These are phyloP conservation scores for Rossbeevera mucosa DNA, from an alignment of 768 basidiomycete genomes.

Conservation along the genomic window DNA sequence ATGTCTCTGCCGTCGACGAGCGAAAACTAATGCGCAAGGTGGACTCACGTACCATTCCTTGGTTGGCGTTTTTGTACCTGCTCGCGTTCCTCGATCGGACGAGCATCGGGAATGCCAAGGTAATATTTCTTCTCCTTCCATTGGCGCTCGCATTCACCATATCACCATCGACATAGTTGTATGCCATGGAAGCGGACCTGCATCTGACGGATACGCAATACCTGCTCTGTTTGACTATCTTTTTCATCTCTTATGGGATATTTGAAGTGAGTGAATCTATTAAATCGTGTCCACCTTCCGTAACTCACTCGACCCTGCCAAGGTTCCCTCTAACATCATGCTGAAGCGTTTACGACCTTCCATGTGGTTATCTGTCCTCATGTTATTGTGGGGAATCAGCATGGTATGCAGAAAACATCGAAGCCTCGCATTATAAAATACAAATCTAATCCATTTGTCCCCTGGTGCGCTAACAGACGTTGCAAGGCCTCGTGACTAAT, in stretches of 20 bases:
- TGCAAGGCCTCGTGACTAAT: conserved; percentile 67
- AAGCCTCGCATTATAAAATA: not conserved
- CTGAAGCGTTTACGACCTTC: conserved; percentile 72
- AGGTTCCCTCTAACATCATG: conserved; percentile 70
- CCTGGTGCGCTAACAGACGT: conserved; percentile 41
- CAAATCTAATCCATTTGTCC: not conserved
- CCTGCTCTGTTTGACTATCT: conserved; percentile 55
- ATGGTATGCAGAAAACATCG: conserved; percentile 44
- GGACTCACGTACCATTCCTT: conserved; percentile 60
- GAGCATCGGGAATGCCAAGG: conserved; percentile 44
- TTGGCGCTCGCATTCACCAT: not conserved
- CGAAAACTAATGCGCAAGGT: conserved; percentile 66
- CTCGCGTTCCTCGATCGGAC: conserved; percentile 65
- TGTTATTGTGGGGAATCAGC: conserved; percentile 71
- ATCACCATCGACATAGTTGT: conserved; percentile 42
- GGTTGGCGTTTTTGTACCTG: conserved; percentile 72
- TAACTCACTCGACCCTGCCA: not conserved
- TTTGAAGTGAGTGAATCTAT: conserved; percentile 49
- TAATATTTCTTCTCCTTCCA: not conserved
- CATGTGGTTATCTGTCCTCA: conserved; percentile 69
- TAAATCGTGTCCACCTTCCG: not conserved
- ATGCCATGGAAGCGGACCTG: conserved; percentile 54
- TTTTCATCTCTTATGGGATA: conserved; percentile 60
- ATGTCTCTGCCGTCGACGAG: conserved; percentile 61
- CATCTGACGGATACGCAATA: conserved; percentile 64